These are phyloP conservation scores for Lepidium campestre DNA, from an alignment of 441 rosid genomes.

Conservation along the genomic window DNA sequence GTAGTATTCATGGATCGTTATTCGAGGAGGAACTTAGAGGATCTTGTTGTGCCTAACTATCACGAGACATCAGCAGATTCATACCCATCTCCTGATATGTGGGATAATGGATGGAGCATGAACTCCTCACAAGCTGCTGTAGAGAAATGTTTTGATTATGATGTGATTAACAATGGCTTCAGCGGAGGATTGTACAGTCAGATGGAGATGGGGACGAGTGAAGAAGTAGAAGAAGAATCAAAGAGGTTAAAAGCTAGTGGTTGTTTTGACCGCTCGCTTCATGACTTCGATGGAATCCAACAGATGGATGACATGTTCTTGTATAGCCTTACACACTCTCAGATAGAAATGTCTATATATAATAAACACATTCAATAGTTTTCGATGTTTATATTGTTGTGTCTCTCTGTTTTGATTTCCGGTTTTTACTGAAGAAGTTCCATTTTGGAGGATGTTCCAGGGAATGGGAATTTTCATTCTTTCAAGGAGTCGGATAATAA, in stretches of 20 bases:
- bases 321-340: slow-evolving; percentile 37
- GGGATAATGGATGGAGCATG: slow-evolving; percentile 49
- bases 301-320: slow-evolving; percentile 63
- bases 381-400: neutral
- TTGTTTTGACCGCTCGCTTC: slow-evolving; percentile 21
- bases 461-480: slow-evolving; percentile 25
- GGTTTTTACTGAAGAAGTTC: slow-evolving; percentile 50
- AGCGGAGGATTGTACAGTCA: slow-evolving; percentile 29
- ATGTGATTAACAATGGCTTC: slow-evolving; percentile 29
- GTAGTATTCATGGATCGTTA: slow-evolving; percentile 51
- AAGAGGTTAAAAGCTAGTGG: slow-evolving; percentile 20
- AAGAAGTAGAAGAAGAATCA: slow-evolving; percentile 11
- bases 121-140: slow-evolving; percentile 25
- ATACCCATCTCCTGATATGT: slow-evolving; percentile 41
- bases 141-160: slow-evolving; percentile 33
- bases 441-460: slow-evolving; percentile 48
- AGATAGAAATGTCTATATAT: neutral
- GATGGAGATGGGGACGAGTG: slow-evolving; percentile 26
- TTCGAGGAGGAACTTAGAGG: slow-evolving; percentile 35
- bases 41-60: slow-evolving; percentile 56
- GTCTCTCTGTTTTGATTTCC: slow-evolving; percentile 1
- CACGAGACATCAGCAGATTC: slow-evolving; percentile 38
- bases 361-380: neutral
- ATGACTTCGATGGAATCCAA: slow-evolving; percentile 43
- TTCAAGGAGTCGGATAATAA: slow-evolving; percentile 12